phyloP scores from a whole-genome alignment of 371 early-diverging fungal genomes.

The Smittium mucronatum region DNA sequence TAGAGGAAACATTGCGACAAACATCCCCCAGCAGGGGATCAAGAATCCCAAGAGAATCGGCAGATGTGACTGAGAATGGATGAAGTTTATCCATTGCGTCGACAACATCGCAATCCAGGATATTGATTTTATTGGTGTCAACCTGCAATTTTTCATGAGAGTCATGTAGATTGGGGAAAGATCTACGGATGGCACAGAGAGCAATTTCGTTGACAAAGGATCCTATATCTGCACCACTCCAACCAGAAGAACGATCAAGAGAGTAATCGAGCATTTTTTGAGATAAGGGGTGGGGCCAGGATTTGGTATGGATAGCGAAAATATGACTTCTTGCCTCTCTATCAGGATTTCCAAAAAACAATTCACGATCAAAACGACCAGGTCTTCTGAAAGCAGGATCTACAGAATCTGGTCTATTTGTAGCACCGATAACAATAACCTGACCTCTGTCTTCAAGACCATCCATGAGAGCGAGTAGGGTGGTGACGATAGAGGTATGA shows the following conservation, averaged over 20 bases:
- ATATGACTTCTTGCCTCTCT: slow-evolving; percentile 46
- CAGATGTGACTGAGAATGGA: not conserved
- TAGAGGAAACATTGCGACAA: not conserved
- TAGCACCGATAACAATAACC: slow-evolving; percentile 90
- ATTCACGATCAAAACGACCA: slow-evolving; percentile 94
- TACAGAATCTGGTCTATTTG: slow-evolving; percentile 95
- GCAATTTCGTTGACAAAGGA: not conserved
- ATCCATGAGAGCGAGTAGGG: slow-evolving; percentile 92
- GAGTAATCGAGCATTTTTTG: not conserved
- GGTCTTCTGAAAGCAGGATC: slow-evolving; percentile 96
- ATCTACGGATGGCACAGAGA: not conserved
- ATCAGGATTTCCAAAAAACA: slow-evolving; percentile 69
- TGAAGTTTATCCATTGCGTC: not conserved
- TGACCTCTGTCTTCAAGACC: slow-evolving; percentile 54
- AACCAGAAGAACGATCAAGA: not conserved
- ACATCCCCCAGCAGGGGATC: not conserved
- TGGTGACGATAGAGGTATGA: not conserved
- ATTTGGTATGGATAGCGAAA: slow-evolving; percentile 24
- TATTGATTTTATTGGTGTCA: not conserved
- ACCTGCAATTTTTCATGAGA: not conserved
- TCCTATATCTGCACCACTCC: not conserved
- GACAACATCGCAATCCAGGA: not conserved
- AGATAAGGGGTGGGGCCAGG: not conserved
- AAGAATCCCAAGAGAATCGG: not conserved
- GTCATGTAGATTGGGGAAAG: not conserved